Conservation (phyloP, 2,329 filamentous ascomycete species). For the Apiospora marii region DNA sequence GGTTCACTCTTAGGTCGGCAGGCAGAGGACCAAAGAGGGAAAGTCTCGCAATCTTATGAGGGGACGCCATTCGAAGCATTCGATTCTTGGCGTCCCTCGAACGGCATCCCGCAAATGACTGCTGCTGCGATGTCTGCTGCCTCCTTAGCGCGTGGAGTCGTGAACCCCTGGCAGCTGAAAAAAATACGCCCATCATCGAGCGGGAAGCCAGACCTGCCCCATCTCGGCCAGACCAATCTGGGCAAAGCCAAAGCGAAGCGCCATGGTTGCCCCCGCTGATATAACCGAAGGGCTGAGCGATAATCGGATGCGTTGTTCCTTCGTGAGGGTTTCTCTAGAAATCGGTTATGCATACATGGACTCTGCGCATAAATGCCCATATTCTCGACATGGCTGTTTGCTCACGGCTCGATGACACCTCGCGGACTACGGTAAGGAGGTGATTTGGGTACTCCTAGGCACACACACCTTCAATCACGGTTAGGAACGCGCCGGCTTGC, state of each 20-base stretch:
- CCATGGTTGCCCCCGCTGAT: not conserved
- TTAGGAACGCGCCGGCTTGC: not conserved
- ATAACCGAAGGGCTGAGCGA: not conserved
- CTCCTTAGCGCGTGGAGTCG: constrained; percentile 1
- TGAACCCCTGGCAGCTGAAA: constrained; percentile 21
- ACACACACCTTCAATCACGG: too few species aligned
- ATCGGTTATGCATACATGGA: not conserved
- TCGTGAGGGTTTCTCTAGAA: not conserved
- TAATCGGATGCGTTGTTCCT: not conserved
- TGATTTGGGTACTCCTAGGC: not conserved
- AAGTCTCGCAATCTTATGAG: constrained; percentile 1
- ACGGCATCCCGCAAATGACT: not conserved
- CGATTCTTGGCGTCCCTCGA: constrained; percentile 4
- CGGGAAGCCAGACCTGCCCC: constrained; percentile 3
- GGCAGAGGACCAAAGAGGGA: not conserved
- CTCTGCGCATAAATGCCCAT: not conserved
- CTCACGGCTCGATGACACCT: not conserved
- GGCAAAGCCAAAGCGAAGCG: not conserved
- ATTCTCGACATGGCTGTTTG: not conserved
- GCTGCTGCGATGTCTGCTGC: not conserved
- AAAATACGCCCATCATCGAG: constrained; percentile 5
- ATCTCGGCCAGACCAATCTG: constrained; percentile 7
- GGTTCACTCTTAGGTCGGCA: not conserved
- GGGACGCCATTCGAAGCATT: constrained; percentile 1
- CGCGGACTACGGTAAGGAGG: not conserved